These are phyloP conservation scores for Phytopythium montanum DNA, from an alignment of 352 stramenopile genomes.

Conservation along the genomic window DNA sequence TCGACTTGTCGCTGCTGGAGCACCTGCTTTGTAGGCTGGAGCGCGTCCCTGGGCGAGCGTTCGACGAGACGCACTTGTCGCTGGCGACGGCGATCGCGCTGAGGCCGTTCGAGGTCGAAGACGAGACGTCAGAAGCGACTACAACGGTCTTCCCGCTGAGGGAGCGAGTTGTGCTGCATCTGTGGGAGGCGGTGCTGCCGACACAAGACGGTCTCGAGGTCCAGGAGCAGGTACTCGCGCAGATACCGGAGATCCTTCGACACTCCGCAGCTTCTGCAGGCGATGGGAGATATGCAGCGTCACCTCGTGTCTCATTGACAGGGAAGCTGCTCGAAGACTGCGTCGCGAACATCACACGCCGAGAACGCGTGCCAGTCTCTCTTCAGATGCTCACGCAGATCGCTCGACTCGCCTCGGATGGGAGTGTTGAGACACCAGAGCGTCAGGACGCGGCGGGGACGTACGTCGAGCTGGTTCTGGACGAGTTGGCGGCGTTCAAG, in stretches of 20 bases:
- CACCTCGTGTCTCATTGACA: background rate
- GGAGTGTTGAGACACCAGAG: constrained; percentile 5
- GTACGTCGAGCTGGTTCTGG: constrained; percentile 20
- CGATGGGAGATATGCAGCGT: background rate
- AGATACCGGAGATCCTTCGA: constrained; percentile 33
- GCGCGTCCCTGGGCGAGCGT: constrained; percentile 3
- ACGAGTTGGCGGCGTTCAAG: constrained; percentile 27
- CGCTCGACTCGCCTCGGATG: constrained; percentile 21
- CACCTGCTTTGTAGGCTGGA: constrained; percentile 29
- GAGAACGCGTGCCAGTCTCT: constrained; percentile 15
- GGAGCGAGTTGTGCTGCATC: constrained; percentile 31
- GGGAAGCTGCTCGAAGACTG: constrained; percentile 18
- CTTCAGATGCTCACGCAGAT: constrained; percentile 38
- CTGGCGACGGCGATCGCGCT: constrained; percentile 30
- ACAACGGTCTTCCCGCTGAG: constrained; percentile 12
- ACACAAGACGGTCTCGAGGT: constrained; percentile 13
- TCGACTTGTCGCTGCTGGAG: constrained; percentile 30
- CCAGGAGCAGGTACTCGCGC: constrained; percentile 27
- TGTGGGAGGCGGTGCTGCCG: constrained; percentile 33
- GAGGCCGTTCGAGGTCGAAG: constrained; percentile 14
- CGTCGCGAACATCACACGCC: constrained; percentile 21
- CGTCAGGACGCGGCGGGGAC: background rate
- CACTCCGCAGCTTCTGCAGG: background rate
- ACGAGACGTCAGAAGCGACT: background rate
- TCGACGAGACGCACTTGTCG: constrained; percentile 30